phyloP scores from a whole-genome alignment of 78 protist species.

The Planoprotostelium fungivorum region DNA sequence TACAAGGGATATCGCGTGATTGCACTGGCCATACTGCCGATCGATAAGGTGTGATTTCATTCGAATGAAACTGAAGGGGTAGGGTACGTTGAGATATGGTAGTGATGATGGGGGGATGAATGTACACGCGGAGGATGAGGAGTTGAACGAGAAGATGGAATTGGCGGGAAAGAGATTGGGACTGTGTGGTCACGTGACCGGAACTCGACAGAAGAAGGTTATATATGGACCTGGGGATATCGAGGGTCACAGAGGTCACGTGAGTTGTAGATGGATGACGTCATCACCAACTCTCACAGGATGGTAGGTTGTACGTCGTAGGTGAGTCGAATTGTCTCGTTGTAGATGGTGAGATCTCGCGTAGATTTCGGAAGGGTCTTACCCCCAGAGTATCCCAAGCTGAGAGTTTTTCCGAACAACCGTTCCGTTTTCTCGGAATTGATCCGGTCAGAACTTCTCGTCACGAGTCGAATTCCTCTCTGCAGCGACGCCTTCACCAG shows the following conservation, averaged over 20 bases:
- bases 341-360: too few species aligned
- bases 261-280: background rate
- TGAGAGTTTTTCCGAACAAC: background rate
- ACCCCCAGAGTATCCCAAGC: background rate
- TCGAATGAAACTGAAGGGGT: conserved; percentile 9
- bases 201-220: conserved; percentile 16
- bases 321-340: too few species aligned
- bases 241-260: conserved; percentile 59
- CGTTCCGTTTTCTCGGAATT: background rate
- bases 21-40: conserved; percentile 58
- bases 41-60: conserved; percentile 7
- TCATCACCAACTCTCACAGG: background rate
- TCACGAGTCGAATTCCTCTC: background rate
- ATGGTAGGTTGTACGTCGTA: background rate
- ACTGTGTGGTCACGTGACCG: conserved; percentile 40
- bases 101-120: conserved; percentile 58
- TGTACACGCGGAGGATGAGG: conserved; percentile 25
- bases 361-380: background rate
- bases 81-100: conserved; percentile 56
- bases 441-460: background rate
- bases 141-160: conserved; percentile 49
- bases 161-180: conserved; percentile 21
- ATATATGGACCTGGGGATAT: conserved; percentile 64
- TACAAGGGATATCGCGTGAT: conserved; percentile 57
- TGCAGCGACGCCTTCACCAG: background rate